Conservation (phyloP, 768 basidiomycete species). For the Mycena belliarum region DNA sequence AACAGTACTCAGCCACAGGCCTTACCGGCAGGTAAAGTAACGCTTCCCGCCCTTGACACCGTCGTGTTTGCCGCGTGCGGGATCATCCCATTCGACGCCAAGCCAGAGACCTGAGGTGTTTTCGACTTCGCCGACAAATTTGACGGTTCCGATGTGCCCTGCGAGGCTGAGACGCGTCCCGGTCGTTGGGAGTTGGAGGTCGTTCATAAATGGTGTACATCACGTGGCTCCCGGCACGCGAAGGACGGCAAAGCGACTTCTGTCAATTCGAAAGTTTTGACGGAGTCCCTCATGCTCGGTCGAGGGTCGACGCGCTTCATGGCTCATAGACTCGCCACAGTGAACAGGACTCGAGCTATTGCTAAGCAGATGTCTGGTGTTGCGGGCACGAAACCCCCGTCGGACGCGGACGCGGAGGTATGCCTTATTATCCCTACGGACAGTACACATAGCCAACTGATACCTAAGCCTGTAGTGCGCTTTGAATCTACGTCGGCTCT, state of each 20-base stretch:
- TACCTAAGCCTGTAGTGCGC: constrained; percentile 50
- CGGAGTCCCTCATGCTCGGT: constrained; percentile 31
- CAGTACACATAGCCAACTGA: constrained; percentile 21
- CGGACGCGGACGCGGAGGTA: constrained; percentile 37
- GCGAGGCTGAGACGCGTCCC: constrained; percentile 59
- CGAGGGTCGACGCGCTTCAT: constrained; percentile 35
- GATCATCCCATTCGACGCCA: constrained; percentile 98
- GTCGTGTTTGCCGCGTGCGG: constrained; percentile 81
- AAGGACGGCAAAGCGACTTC: no score
- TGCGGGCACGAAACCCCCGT: constrained; percentile 35
- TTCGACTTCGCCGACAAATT: constrained; percentile 64
- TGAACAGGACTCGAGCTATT: constrained; percentile 46
- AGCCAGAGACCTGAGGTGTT: constrained; percentile 75
- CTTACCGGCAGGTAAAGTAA: constrained; percentile 82
- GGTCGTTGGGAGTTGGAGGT: constrained; percentile 34
- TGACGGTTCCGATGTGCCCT: constrained; percentile 67
- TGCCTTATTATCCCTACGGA: constrained; percentile 17
- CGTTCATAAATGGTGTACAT: constrained; percentile 14
- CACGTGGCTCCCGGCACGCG: not conserved
- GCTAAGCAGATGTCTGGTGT: constrained; percentile 45
- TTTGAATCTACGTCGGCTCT: constrained; percentile 68
- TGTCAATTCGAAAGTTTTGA: constrained; percentile 19
- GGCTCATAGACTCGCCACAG: constrained; percentile 41
- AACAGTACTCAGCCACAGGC: not conserved
- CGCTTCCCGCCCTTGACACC: constrained; percentile 74